Conservation (phyloP, 169 alveolate genomes). For the Plasmodium yoelii region DNA sequence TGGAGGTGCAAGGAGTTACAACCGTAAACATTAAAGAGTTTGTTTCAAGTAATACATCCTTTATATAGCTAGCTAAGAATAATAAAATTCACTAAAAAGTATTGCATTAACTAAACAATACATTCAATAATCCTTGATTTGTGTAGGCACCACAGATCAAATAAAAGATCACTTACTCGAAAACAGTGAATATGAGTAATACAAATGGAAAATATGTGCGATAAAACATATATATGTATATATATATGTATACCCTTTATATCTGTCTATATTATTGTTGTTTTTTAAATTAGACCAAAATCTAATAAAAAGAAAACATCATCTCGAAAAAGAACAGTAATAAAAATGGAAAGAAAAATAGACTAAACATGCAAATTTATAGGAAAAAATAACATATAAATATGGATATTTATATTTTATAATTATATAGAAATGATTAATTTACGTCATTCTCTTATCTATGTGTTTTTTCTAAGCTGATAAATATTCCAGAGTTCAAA, state of each 20-base stretch:
- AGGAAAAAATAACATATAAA: no score
- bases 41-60: constrained; percentile 35
- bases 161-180: constrained; percentile 7
- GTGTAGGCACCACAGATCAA: constrained; percentile 20
- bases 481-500: constrained; percentile 32
- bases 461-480: constrained; percentile 17
- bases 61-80: not conserved
- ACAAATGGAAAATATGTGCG: not conserved
- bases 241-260: not conserved
- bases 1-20: constrained; percentile 70
- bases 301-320: constrained; percentile 54
- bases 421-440: not conserved
- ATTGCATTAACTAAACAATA: no score
- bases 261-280: not conserved
- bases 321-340: constrained; percentile 60
- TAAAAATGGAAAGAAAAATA: constrained; percentile 3
- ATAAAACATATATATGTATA: not conserved
- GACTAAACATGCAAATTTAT: not conserved
- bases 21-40: constrained; percentile 64
- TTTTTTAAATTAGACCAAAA: constrained; percentile 12
- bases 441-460: not conserved
- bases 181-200: constrained; percentile 55
- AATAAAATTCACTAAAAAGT: no score
- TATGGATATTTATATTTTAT: not conserved
- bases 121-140: not conserved